These are phyloP conservation scores for Sungouiella thailandica DNA, from an alignment of 805 yeast species.

Conservation along the genomic window DNA sequence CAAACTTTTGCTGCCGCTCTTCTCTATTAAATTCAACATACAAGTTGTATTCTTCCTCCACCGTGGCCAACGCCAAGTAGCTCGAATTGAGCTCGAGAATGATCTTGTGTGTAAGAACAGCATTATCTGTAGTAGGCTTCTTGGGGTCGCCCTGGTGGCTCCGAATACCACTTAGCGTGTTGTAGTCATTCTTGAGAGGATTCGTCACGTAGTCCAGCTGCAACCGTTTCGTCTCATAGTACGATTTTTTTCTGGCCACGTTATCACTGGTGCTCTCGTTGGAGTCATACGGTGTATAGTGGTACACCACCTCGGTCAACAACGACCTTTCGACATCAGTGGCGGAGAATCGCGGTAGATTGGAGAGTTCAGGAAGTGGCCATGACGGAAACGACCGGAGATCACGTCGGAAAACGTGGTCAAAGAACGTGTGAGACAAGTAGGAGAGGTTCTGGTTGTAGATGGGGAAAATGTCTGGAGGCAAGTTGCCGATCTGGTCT, in stretches of 20 bases:
- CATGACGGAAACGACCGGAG: slow-evolving; percentile 38
- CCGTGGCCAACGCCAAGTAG: slow-evolving; percentile 38
- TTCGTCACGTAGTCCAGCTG: slow-evolving; percentile 65
- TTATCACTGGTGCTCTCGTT: slow-evolving; percentile 17
- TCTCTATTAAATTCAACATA: slow-evolving; percentile 32
- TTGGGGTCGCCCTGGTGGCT: slow-evolving; percentile 30
- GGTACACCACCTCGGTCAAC: slow-evolving; percentile 68
- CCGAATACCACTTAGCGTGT: slow-evolving; percentile 46
- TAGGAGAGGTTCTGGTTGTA: slow-evolving; percentile 62
- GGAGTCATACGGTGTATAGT: slow-evolving; percentile 46
- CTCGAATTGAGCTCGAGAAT: slow-evolving; percentile 51
- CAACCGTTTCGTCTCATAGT: slow-evolving; percentile 58
- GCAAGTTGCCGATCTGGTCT: slow-evolving; percentile 76
- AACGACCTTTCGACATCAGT: slow-evolving; percentile 77
- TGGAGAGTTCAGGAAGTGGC: slow-evolving; percentile 75
- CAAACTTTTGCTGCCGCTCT: slow-evolving; percentile 37
- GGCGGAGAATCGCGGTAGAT: slow-evolving; percentile 57
- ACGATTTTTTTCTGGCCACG: slow-evolving; percentile 26
- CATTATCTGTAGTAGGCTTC: slow-evolving; percentile 4
- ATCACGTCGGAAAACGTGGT: slow-evolving; percentile 23
- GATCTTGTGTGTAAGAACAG: slow-evolving; percentile 56
- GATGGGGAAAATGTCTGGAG: slow-evolving; percentile 73
- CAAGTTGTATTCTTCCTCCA: slow-evolving; percentile 37
- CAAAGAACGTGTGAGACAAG: slow-evolving; percentile 55
- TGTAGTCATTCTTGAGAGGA: slow-evolving; percentile 52